Evolutionary conservation across 2,329 filamentous ascomycete species (phyloP).

Genomic region (Sporothrix phasma): DNA sequence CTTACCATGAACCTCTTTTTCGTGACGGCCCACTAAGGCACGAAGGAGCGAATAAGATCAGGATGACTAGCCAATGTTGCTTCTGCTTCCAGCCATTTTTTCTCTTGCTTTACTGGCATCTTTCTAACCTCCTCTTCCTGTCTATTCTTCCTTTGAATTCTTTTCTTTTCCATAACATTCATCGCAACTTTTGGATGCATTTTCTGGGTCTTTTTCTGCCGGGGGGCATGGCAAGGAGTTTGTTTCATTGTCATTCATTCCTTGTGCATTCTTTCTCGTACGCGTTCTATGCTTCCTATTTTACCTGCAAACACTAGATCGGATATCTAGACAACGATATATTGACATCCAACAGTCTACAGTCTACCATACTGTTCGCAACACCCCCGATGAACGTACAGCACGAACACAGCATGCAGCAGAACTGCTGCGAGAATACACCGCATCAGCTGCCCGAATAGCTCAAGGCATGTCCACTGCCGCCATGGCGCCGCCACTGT

Average conservation of each 20-base stretch:
- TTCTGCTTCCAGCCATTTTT: neutral
- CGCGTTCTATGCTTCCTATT: too few relatives aligned
- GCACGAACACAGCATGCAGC: neutral
- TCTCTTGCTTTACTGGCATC: neutral
- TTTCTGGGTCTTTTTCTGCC: neutral
- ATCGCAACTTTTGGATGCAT: neutral
- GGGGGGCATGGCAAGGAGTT: neutral
- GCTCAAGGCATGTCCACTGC: neutral
- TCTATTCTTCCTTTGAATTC: neutral
- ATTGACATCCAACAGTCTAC: neutral
- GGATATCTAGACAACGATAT: neutral
- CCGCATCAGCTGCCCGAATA: neutral
- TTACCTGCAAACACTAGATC: neutral
- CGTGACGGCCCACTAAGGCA: constrained; percentile 46
- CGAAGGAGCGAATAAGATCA: neutral
- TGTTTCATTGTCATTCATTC: neutral
- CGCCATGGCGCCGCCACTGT: neutral
- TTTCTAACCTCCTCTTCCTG: neutral
- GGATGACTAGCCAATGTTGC: too few relatives aligned
- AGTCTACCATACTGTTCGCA: too few relatives aligned
- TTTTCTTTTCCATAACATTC: neutral
- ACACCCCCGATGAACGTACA: neutral
- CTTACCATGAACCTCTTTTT: constrained; percentile 79
- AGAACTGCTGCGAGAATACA: neutral
- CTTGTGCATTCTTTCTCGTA: neutral